phyloP scores from a whole-genome alignment of 1,284 basidiomycete genomes.

The Violaceomyces palustris region DNA sequence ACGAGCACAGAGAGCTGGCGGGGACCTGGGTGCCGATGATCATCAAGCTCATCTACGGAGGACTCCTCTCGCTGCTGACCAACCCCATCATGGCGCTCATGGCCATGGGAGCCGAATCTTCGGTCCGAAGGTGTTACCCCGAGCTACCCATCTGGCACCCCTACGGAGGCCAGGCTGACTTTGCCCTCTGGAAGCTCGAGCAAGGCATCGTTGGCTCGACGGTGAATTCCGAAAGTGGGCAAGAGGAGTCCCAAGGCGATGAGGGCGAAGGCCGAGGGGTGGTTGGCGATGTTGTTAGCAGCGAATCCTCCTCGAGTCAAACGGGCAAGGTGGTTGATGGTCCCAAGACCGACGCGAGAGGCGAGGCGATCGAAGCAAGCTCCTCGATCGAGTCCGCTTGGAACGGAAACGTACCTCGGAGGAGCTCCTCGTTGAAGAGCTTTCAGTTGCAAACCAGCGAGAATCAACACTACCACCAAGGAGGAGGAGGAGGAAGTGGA shows the following conservation, averaged over 20 bases:
- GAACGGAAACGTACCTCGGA: not conserved
- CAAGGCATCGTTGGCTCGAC: conserved; percentile 10
- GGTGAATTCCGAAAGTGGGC: not conserved
- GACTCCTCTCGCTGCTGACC: conserved; percentile 36
- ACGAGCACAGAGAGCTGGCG: conserved; percentile 41
- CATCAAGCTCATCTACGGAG: conserved; percentile 52
- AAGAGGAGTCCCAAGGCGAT: not conserved
- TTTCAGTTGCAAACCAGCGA: not conserved
- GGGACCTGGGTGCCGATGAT: conserved; percentile 48
- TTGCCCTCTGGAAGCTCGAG: conserved; percentile 15
- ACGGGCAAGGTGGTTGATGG: not conserved
- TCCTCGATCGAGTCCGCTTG: not conserved
- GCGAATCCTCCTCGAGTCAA: no score
- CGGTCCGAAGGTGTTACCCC: conserved; percentile 36
- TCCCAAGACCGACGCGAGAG: conserved; percentile 2
- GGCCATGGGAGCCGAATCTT: conserved; percentile 43
- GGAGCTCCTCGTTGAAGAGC: not conserved
- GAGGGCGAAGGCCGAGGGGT: not conserved
- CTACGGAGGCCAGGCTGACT: conserved; percentile 22
- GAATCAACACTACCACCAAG: not conserved
- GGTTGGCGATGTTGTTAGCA: no score
- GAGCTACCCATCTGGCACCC: conserved; percentile 24
- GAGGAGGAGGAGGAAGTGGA: not conserved
- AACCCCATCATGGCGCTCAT: conserved; percentile 50
- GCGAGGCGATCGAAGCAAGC: not conserved